Evolutionary conservation across 805 yeast species (phyloP), one percentile per base, ranked within the genome.

Genomic region (Myxozyma vanderwaltii): DNA sequence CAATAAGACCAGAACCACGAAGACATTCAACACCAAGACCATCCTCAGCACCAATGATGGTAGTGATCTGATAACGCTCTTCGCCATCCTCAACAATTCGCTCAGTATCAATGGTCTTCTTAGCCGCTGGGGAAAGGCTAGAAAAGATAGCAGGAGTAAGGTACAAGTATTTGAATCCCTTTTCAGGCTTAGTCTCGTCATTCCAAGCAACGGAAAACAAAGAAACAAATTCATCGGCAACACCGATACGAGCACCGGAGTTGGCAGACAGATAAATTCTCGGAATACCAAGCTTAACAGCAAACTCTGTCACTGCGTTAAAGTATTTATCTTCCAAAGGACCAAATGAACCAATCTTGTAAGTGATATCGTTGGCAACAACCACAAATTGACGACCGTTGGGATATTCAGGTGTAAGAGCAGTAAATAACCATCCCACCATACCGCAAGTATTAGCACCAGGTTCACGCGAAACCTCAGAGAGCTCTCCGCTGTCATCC

Each of bases 11-110:
- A 56, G 98, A 92, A 40, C 99, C 99, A 77, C 86, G 86, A 76
- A 94, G 84, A 82, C 97, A 94, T 77, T 94, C 99, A 61, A 94
- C 99, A 79, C 99, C 99, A 63, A 95, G 79, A 53, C 98, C 98
- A 67, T 94, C 96, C 73, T 91, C 96, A 59, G 88, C 84, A 78
- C 98, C 98, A 72, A 94, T 82, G 68, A 94, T 85, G 41, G 96
- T 83, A 62, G 83, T 88, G 72, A 94, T 89, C 68, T 88, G 81
- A 71, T 83, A 81, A 71, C 97, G 85, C 59, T 82, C 86, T 72
- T 89, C 88, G 61, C 98, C 98, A 47, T 83, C 79, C 74, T 88
- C 96, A 54, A 90, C 96, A 56, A 84, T 72, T 70, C 84, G 83
- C 70, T 91, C 96, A 51, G 95, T 87, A 47, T 82, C 76, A 58